phyloP scores from a whole-genome alignment of 495 filamentous ascomycete genomes.

The Penicillium daleae region DNA sequence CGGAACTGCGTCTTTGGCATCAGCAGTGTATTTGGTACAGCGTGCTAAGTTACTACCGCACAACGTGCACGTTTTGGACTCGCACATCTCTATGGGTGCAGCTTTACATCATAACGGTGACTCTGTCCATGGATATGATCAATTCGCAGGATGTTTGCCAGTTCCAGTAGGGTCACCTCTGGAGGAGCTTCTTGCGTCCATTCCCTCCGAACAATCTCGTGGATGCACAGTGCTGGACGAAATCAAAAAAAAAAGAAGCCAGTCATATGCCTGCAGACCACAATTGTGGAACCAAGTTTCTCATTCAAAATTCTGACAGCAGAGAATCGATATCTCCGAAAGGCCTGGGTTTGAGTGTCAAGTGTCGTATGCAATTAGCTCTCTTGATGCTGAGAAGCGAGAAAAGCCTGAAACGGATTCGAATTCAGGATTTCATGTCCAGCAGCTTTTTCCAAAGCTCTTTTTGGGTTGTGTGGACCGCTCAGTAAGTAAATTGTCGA shows the following conservation, averaged over 20 bases:
- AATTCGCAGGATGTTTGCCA: constrained; percentile 17
- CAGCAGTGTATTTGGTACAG: constrained; percentile 13
- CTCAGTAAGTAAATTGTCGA: constrained; percentile 13
- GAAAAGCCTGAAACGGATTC: constrained; percentile 7
- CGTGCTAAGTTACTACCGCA: constrained; percentile 9
- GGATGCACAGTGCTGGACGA: constrained; percentile 5
- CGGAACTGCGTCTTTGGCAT: constrained; percentile 14
- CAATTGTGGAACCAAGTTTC: neutral
- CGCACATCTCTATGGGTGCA: constrained; percentile 5
- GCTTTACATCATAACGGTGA: constrained; percentile 8
- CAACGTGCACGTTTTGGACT: constrained; percentile 15
- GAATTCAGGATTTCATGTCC: constrained; percentile 14
- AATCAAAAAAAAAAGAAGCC: neutral
- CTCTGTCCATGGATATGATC: constrained; percentile 16
- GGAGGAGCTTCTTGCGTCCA: constrained; percentile 7
- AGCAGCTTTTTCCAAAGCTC: constrained; percentile 17
- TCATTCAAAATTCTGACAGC: constrained; percentile 4
- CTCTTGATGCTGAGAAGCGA: constrained; percentile 14
- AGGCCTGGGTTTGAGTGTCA: constrained; percentile 10
- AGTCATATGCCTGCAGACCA: neutral
- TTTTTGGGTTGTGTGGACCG: constrained; percentile 23
- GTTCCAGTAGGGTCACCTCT: constrained; percentile 10
- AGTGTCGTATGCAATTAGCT: constrained; percentile 3
- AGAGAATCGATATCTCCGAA: constrained; percentile 4
- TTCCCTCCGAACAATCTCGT: constrained; percentile 5